Evolutionary conservation across 176 grass and related monocot genomes (phyloP).

Genomic region (Triticum aestivum): IWGSC_CS_RefSeq_v2.1 NC_057813.1:244374917-244375416

Average conservation of each 20-base stretch:
- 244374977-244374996: not conserved
- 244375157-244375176: not conserved
- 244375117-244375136: not conserved
- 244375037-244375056: not conserved
- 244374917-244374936: no score
- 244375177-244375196: not conserved
- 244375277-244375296: not conserved
- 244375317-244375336: not conserved
- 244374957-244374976: no score
- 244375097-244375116: not conserved
- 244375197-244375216: not conserved
- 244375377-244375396: not conserved
- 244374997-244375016: not conserved
- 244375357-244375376: not conserved
- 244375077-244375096: not conserved
- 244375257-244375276: not conserved
- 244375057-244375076: conserved; percentile 1
- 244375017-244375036: not conserved
- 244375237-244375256: not conserved
- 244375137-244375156: not conserved
- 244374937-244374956: no score
- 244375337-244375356: not conserved
- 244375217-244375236: not conserved
- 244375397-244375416: conserved; percentile 61
- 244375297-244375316: not conserved